These are phyloP conservation scores for Coemansia sp. DNA, from an alignment of 192 early-diverging fungal species.

Conservation along the genomic window DNA sequence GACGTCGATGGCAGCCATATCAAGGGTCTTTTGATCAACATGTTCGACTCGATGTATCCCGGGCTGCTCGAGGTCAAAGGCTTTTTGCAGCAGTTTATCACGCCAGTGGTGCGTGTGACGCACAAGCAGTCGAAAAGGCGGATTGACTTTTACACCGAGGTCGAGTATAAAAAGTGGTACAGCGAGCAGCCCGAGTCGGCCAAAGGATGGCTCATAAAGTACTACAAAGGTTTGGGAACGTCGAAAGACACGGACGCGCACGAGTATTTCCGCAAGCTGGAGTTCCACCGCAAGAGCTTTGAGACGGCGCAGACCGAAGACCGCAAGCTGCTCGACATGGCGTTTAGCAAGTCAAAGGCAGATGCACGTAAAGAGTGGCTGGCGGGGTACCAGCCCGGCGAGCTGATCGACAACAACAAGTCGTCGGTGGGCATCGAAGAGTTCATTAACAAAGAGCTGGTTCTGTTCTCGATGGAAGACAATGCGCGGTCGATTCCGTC, in stretches of 20 bases:
- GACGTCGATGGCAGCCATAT: constrained; percentile 96
- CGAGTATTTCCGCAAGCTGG: constrained; percentile 87
- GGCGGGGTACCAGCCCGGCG: constrained; percentile 75
- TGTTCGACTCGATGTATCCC: constrained; percentile 93
- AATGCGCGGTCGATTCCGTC: constrained; percentile 94
- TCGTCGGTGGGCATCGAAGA: constrained; percentile 76
- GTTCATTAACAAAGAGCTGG: constrained; percentile 95
- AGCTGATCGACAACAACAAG: constrained; percentile 82
- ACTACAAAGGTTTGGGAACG: constrained; percentile 98
- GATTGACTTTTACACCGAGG: constrained; percentile 84
- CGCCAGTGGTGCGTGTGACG: constrained; percentile 87
- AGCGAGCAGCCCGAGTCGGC: constrained; percentile 63
- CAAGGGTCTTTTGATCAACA: constrained; percentile 96
- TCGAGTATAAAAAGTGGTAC: constrained; percentile 90
- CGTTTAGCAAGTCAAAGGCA: constrained; percentile 91
- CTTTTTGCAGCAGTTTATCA: constrained; percentile 94
- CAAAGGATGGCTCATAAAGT: constrained; percentile 84
- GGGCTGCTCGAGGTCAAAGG: constrained; percentile 84
- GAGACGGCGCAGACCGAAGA: constrained; percentile 58
- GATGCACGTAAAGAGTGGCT: constrained; percentile 97
- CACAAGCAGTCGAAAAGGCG: constrained; percentile 57
- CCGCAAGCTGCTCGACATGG: constrained; percentile 87
- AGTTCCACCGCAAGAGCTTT: constrained; percentile 80
- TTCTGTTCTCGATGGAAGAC: constrained; percentile 93
- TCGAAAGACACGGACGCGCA: constrained; percentile 79